Evolutionary conservation across 2,329 filamentous ascomycete genomes (phyloP).

Genomic region (Mollisiaceae sp.): DNA sequence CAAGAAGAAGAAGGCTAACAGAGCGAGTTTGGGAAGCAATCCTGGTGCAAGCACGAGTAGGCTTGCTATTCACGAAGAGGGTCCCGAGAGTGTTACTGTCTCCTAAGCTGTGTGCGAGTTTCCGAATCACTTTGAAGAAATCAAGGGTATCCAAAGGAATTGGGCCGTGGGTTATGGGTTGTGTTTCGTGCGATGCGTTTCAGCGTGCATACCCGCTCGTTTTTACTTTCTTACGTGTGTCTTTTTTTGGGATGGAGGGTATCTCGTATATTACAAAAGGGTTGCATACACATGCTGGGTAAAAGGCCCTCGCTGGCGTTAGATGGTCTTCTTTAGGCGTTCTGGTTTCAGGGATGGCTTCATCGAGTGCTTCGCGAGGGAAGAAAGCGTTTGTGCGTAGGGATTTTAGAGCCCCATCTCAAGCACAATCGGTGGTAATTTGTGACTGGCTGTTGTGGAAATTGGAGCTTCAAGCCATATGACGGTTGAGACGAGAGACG

Average conservation of each 20-base stretch:
- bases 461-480: background rate
- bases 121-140: background rate
- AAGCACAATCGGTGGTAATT: background rate
- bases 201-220: background rate
- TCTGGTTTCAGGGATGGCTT: background rate
- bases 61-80: conserved; percentile 24
- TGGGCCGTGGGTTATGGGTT: background rate
- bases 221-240: background rate
- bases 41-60: conserved; percentile 19
- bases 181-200: background rate
- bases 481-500: background rate
- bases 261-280: conserved; percentile 3
- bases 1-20: conserved; percentile 35
- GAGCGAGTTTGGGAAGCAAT: conserved; percentile 30
- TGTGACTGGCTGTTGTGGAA: background rate
- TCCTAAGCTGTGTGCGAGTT: background rate
- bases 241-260: background rate
- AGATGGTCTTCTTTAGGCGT: background rate
- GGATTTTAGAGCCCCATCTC: too few relatives aligned
- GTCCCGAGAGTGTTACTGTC: conserved; percentile 9
- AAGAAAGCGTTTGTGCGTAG: background rate
- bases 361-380: background rate
- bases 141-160: background rate
- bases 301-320: conserved; percentile 14
- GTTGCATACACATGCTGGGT: conserved; percentile 15